Percentiles rank a stretch among this genome's conserved stretches.
Evolutionary conservation across 1,284 basidiomycete genomes (phyloP).

Genomic region (Exobasidium rhododendri): DNA sequence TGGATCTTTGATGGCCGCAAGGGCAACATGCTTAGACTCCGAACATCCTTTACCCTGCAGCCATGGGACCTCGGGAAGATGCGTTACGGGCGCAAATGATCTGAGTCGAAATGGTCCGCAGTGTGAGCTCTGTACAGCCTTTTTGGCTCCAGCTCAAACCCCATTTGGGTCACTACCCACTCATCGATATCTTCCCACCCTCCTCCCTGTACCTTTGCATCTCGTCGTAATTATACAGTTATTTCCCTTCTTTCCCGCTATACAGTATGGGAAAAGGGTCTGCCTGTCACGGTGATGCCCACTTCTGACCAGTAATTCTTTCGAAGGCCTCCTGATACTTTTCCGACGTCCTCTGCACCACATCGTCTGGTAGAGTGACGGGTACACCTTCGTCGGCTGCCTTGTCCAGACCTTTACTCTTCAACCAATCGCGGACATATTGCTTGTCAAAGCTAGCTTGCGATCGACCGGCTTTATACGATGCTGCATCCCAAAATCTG

Average conservation of each 20-base stretch:
- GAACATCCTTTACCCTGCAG: background rate
- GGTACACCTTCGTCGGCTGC: slow-evolving; percentile 39
- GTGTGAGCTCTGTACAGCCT: too few species aligned
- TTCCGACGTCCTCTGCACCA: slow-evolving; percentile 43
- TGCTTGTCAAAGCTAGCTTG: slow-evolving; percentile 97
- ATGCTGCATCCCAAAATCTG: slow-evolving; percentile 83
- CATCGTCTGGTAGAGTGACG: slow-evolving; percentile 44
- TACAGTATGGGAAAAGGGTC: background rate
- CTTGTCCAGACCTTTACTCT: slow-evolving; percentile 38
- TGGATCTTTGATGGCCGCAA: background rate
- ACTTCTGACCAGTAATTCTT: slow-evolving; percentile 43
- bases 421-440: slow-evolving; percentile 80
- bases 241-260: background rate
- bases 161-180: too few species aligned
- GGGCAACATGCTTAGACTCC: background rate
- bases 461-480: slow-evolving; percentile 70
- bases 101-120: too few species aligned
- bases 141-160: too few species aligned
- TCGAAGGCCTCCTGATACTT: slow-evolving; percentile 51
- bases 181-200: background rate
- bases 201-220: background rate
- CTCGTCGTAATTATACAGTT: background rate
- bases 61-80: slow-evolving; percentile 14
- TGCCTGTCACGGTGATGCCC: background rate
- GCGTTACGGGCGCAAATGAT: slow-evolving; percentile 10